A percentile compares a stretch with the other conserved stretches of the same genome.
phyloP scores from a whole-genome alignment of 2,329 filamentous ascomycete genomes.

The Apiospora hydei region DNA sequence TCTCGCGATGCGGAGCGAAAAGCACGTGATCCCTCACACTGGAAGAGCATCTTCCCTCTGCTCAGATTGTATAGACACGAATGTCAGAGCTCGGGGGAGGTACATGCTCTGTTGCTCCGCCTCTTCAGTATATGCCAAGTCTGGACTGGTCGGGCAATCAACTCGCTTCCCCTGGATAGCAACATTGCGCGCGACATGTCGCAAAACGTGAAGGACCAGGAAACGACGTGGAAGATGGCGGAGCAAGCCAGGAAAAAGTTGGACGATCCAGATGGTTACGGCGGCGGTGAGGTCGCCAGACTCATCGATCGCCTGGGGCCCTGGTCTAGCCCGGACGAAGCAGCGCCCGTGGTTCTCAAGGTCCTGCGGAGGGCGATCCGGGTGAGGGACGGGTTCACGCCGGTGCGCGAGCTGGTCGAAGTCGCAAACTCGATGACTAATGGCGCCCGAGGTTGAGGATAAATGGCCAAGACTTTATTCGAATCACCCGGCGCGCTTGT shows the following conservation, averaged over 20 bases:
- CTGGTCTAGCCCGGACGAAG: conserved; percentile 41
- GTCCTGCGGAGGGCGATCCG: conserved; percentile 38
- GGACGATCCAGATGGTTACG: conserved; percentile 35
- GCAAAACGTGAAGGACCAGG: conserved; percentile 37
- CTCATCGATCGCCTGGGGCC: conserved; percentile 43
- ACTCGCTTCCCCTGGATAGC: conserved; percentile 33
- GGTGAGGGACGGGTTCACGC: conserved; percentile 38
- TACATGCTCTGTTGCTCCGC: conserved; percentile 39
- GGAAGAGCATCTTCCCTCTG: conserved; percentile 37
- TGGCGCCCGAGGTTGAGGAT: conserved; percentile 28
- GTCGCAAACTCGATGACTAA: conserved; percentile 32
- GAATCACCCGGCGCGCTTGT: neutral
- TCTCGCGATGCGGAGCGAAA: conserved; percentile 53
- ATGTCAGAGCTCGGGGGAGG: conserved; percentile 32
- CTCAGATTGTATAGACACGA: conserved; percentile 37
- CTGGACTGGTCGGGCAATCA: conserved; percentile 36
- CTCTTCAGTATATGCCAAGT: conserved; percentile 41
- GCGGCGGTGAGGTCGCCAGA: conserved; percentile 40
- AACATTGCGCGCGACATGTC: conserved; percentile 34
- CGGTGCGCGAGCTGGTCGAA: conserved; percentile 37
- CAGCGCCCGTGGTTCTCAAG: conserved; percentile 39
- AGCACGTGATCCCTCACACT: conserved; percentile 45
- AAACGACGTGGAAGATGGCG: conserved; percentile 39
- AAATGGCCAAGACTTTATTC: neutral
- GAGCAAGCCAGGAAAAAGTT: conserved; percentile 36